Evolutionary conservation across 192 early-diverging fungal genomes (phyloP).

Genomic region (Backusella luteola): DNA sequence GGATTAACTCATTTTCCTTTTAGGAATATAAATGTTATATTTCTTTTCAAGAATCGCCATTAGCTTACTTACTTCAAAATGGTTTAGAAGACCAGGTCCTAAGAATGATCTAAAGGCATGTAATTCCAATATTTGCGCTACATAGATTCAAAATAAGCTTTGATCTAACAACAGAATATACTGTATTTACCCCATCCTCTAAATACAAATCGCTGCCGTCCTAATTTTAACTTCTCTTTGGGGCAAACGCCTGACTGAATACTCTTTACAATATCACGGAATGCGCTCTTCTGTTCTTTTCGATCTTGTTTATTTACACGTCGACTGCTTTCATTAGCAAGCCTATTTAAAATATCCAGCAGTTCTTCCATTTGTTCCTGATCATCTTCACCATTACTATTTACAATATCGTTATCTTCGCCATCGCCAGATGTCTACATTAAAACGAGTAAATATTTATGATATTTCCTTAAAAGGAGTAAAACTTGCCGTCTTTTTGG

Average conservation of each 20-base stretch:
- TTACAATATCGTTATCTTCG: not conserved
- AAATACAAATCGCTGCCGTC: not conserved
- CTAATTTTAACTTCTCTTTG: constrained; percentile 4
- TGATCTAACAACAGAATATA: not conserved
- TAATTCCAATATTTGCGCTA: constrained; percentile 10
- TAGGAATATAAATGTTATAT: not conserved
- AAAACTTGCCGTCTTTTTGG: not conserved
- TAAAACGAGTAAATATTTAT: not conserved
- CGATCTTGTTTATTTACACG: constrained; percentile 2
- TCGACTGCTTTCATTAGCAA: not conserved
- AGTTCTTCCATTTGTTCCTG: not conserved
- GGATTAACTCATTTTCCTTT: constrained; percentile 1
- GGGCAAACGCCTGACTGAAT: not conserved
- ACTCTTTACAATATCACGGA: constrained; percentile 7
- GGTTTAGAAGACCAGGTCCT: not conserved
- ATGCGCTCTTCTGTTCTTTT: constrained; percentile 3
- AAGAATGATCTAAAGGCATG: not conserved
- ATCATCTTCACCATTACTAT: not conserved
- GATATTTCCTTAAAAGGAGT: not conserved
- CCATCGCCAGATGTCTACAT: not conserved
- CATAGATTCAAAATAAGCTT: not conserved
- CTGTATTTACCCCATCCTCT: not conserved
- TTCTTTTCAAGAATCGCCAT: not conserved
- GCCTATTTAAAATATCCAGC: not conserved
- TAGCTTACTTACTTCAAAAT: not conserved